Conservation (phyloP, 805 yeast species). For the Lipomyces starkeyi region DNA sequence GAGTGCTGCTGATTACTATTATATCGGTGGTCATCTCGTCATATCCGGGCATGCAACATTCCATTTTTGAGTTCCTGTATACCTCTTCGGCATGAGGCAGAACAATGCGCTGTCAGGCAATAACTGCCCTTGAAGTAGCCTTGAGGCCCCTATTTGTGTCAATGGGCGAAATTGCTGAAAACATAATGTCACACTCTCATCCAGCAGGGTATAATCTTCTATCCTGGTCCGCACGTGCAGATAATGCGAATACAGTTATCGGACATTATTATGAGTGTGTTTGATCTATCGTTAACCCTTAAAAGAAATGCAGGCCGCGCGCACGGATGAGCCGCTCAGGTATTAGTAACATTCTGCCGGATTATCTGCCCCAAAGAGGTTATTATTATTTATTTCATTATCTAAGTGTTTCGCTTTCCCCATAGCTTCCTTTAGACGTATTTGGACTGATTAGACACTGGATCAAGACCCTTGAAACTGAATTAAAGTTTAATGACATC, state of each 20-base stretch:
- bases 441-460: background rate
- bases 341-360: background rate
- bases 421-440: too few relatives aligned
- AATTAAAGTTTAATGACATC: background rate
- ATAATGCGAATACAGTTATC: background rate
- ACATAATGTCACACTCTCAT: background rate
- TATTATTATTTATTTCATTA: background rate
- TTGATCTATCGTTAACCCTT: background rate
- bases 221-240: background rate
- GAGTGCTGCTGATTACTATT: too few relatives aligned
- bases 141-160: background rate
- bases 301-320: background rate
- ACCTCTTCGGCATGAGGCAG: too few relatives aligned
- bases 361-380: background rate
- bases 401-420: too few relatives aligned
- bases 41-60: too few relatives aligned
- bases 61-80: too few relatives aligned
- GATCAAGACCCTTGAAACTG: too few relatives aligned
- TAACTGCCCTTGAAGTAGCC: too few relatives aligned
- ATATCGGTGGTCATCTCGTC: too few relatives aligned
- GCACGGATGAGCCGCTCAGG: background rate
- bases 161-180: background rate
- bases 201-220: background rate
- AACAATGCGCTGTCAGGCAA: too few relatives aligned
- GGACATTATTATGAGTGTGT: background rate